These are phyloP conservation scores for Alternaria tenuissima DNA, from an alignment of 2,329 filamentous ascomycete species.

Conservation along the genomic window DNA sequence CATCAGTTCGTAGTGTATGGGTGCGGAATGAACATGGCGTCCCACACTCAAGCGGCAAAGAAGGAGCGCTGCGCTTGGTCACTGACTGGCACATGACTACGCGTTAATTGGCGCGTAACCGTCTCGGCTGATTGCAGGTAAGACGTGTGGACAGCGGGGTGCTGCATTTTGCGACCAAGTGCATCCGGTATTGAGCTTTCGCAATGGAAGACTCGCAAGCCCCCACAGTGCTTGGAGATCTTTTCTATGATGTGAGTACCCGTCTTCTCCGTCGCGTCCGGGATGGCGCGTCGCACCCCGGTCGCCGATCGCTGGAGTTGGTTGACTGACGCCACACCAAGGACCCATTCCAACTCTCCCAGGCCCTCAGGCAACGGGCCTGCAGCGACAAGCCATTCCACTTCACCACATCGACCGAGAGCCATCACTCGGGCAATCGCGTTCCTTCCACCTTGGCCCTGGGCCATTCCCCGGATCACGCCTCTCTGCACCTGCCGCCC, in stretches of 20 bases:
- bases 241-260: conserved; percentile 47
- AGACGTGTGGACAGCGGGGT: conserved; percentile 17
- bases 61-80: conserved; percentile 1
- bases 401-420: conserved; percentile 39
- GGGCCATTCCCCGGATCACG: conserved; percentile 10
- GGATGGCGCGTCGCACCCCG: conserved; percentile 33
- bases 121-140: conserved; percentile 17
- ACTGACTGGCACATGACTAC: conserved; percentile 24
- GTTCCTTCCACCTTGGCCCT: conserved; percentile 18
- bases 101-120: conserved; percentile 28
- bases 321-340: conserved; percentile 29
- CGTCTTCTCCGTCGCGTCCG: conserved; percentile 21
- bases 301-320: conserved; percentile 37
- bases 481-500: conserved; percentile 23
- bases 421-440: conserved; percentile 17
- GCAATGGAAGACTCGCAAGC: conserved; percentile 45
- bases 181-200: conserved; percentile 16
- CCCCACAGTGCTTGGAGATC: conserved; percentile 37
- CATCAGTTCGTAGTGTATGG: not conserved
- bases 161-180: conserved; percentile 24
- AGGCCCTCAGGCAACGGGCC: conserved; percentile 46
- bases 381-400: conserved; percentile 31
- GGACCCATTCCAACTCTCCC: conserved; percentile 50
- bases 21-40: not conserved
- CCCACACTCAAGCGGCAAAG: not conserved